Percentiles rank a stretch among this genome's conserved stretches.
phyloP scores from a whole-genome alignment of 257 asterid genomes.

The Henckelia pumila region DNA sequence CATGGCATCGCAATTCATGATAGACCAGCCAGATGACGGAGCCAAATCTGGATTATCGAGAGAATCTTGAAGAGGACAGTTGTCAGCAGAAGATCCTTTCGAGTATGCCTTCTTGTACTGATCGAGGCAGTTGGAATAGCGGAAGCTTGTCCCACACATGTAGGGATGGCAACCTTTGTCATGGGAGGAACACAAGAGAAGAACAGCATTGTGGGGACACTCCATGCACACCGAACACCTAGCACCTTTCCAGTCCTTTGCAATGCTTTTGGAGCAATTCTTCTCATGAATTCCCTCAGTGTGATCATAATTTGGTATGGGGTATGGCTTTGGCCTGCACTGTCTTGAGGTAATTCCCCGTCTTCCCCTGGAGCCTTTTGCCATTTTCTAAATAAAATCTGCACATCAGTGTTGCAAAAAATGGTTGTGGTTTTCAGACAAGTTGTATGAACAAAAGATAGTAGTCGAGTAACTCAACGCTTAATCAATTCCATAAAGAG shows the following conservation, averaged over 20 bases:
- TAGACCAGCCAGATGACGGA: conserved; percentile 32
- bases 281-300: conserved; percentile 35
- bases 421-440: neutral
- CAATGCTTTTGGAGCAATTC: conserved; percentile 48
- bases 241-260: conserved; percentile 93
- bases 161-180: conserved; percentile 98
- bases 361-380: conserved; percentile 86
- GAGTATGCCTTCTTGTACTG: conserved; percentile 90
- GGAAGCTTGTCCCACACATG: conserved; percentile 97
- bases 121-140: conserved; percentile 94
- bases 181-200: conserved; percentile 91
- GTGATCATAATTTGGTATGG: conserved; percentile 42
- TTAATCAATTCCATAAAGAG: neutral
- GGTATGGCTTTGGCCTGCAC: conserved; percentile 76
- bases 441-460: neutral
- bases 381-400: conserved; percentile 56
- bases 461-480: neutral
- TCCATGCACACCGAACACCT: conserved; percentile 98
- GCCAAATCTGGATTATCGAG: conserved; percentile 28
- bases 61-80: conserved; percentile 30
- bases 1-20: conserved; percentile 40
- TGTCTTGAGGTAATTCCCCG: conserved; percentile 75
- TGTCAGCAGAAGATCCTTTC: conserved; percentile 38
- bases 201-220: conserved; percentile 96
- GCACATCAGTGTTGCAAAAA: conserved; percentile 13